These are phyloP conservation scores for Aureoboletus auriporus DNA, from an alignment of 768 basidiomycete species.

Conservation along the genomic window DNA sequence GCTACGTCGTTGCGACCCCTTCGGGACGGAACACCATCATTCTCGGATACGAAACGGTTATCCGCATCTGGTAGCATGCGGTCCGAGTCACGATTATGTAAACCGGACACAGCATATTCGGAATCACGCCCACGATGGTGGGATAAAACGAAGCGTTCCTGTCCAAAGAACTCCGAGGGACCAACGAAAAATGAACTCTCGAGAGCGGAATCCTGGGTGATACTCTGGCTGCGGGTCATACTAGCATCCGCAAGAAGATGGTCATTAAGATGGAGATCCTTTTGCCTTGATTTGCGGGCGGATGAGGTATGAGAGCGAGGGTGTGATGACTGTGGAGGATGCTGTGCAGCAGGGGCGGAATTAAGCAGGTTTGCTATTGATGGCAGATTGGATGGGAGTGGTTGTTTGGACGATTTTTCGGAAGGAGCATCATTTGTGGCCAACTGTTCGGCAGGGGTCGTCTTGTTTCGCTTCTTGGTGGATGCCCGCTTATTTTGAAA, in stretches of 20 bases:
- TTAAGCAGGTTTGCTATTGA: constrained; percentile 40
- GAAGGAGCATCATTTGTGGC: constrained; percentile 10
- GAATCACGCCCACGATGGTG: constrained; percentile 30
- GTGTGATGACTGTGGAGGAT: constrained; percentile 18
- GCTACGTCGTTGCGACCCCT: constrained; percentile 27
- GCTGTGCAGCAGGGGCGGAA: constrained; percentile 27
- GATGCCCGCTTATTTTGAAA: constrained; percentile 86
- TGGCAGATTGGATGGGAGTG: constrained; percentile 27
- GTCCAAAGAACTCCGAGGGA: constrained; percentile 26
- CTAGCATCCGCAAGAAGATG: constrained; percentile 19
- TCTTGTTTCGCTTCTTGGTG: constrained; percentile 65
- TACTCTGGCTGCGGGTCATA: constrained; percentile 4
- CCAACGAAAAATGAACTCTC: constrained; percentile 32
- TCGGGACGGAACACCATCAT: constrained; percentile 35
- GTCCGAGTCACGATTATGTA: constrained; percentile 42
- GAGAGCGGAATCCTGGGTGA: constrained; percentile 16
- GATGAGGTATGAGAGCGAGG: constrained; percentile 24
- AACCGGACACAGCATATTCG: constrained; percentile 19
- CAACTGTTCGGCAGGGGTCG: constrained; percentile 30
- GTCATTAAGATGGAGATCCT: constrained; percentile 30
- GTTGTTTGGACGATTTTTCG: constrained; percentile 26
- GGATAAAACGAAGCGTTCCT: constrained; percentile 31
- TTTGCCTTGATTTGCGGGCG: constrained; percentile 29
- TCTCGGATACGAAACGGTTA: constrained; percentile 49
- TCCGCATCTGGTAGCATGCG: constrained; percentile 50